These are phyloP conservation scores for Lipomyces lipofer DNA, from an alignment of 805 yeast species.

Conservation along the genomic window DNA sequence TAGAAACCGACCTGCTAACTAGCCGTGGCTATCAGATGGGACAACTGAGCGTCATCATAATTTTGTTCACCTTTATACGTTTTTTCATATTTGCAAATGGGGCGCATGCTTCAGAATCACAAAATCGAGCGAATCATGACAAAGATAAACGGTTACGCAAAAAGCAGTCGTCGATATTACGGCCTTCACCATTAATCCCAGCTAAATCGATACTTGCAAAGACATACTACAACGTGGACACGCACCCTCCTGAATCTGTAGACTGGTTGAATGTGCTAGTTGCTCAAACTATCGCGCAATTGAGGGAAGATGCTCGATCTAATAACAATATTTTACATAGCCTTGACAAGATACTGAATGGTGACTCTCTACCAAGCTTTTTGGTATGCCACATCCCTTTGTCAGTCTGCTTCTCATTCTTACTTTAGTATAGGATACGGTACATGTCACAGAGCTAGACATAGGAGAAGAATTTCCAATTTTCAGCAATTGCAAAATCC, in stretches of 20 bases:
- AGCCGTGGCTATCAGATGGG: conserved; percentile 36
- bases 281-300: conserved; percentile 85
- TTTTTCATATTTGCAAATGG: conserved; percentile 46
- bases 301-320: conserved; percentile 82
- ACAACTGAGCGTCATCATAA: conserved; percentile 44
- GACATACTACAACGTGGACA: conserved; percentile 86
- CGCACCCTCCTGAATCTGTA: conserved; percentile 83
- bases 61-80: conserved; percentile 42
- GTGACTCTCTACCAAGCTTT: conserved; percentile 73
- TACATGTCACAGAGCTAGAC: conserved; percentile 81
- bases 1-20: background rate
- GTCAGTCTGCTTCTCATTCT: background rate
- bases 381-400: conserved; percentile 38
- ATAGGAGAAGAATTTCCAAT: conserved; percentile 96
- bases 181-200: conserved; percentile 31
- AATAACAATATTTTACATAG: conserved; percentile 84
- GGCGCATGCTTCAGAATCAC: conserved; percentile 35
- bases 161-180: conserved; percentile 31
- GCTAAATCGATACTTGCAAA: conserved; percentile 67
- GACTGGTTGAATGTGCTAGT: conserved; percentile 96
- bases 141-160: conserved; percentile 8
- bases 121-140: background rate
- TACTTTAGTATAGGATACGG: conserved; percentile 49
- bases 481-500: conserved; percentile 86
- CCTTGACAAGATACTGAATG: conserved; percentile 62